These are phyloP conservation scores for Pyrenula massariospora DNA, from an alignment of 495 filamentous ascomycete species.

Conservation along the genomic window DNA sequence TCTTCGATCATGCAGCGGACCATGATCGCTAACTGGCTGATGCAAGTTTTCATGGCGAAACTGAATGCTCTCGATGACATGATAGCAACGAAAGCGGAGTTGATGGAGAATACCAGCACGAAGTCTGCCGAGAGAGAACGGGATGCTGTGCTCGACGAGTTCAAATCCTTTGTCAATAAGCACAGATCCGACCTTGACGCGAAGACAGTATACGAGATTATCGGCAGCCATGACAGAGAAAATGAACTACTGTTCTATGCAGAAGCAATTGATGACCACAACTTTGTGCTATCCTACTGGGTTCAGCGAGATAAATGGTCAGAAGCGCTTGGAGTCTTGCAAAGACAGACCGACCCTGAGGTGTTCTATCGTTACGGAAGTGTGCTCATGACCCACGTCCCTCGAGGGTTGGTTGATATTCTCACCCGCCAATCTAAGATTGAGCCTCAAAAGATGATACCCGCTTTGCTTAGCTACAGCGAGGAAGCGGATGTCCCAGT, in stretches of 20 bases:
- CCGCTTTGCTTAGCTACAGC: conserved; percentile 88
- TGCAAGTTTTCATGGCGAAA: conserved; percentile 96
- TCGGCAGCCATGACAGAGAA: conserved; percentile 89
- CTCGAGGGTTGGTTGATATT: conserved; percentile 79
- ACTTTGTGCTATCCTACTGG: conserved; percentile 94
- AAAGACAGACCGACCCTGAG: conserved; percentile 80
- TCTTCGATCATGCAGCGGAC: conserved; percentile 78
- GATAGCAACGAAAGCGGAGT: conserved; percentile 78
- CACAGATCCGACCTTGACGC: conserved; percentile 78
- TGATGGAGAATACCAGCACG: conserved; percentile 57
- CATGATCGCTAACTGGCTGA: conserved; percentile 91
- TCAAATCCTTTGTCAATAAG: conserved; percentile 73
- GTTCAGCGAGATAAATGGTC: conserved; percentile 89
- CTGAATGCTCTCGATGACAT: conserved; percentile 90
- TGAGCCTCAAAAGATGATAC: conserved; percentile 80
- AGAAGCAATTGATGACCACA: conserved; percentile 75
- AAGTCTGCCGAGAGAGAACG: conserved; percentile 66
- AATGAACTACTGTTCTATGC: conserved; percentile 87
- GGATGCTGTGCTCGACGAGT: conserved; percentile 56
- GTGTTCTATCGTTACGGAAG: conserved; percentile 94
- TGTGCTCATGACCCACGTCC: conserved; percentile 84
- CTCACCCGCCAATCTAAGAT: conserved; percentile 85
- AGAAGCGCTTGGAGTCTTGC: conserved; percentile 78
- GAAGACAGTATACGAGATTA: conserved; percentile 89
- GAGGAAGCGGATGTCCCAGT: conserved; percentile 41